These are phyloP conservation scores for Syzygium malaccense DNA, from an alignment of 441 rosid genomes.

Conservation along the genomic window DNA sequence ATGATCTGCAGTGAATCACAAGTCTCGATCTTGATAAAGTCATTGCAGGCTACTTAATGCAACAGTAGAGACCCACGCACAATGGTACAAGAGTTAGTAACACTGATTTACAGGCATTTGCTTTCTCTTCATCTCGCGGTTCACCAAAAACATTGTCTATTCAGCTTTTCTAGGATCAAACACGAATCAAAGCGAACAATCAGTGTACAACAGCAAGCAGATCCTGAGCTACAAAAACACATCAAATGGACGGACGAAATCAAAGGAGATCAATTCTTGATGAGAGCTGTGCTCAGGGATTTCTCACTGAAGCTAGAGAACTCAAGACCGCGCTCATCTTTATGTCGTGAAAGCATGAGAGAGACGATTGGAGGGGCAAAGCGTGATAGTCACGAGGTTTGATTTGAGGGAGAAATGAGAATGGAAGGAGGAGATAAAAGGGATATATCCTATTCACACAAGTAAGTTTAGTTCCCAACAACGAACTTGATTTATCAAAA, in stretches of 20 bases:
- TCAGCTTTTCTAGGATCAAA: background rate
- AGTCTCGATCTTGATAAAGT: background rate
- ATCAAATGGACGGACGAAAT: too few species aligned
- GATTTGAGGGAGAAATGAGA: background rate
- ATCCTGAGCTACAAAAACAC: background rate
- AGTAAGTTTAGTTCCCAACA: too few species aligned
- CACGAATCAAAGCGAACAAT: background rate
- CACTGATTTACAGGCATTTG: too few species aligned
- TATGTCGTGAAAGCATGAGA: background rate
- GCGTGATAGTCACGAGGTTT: background rate
- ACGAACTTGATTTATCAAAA: too few species aligned
- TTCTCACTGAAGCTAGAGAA: constrained; percentile 29
- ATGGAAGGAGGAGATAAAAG: background rate
- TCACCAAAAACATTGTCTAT: too few species aligned
- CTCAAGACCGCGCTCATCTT: constrained; percentile 42
- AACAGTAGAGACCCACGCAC: background rate
- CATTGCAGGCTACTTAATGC: background rate
- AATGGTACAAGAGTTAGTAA: background rate
- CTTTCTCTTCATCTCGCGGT: too few species aligned
- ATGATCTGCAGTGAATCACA: background rate
- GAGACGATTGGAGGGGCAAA: background rate
- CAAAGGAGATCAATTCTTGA: constrained; percentile 22
- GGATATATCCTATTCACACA: background rate
- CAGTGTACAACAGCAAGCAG: background rate
- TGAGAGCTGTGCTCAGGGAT: constrained; percentile 20